A percentile compares a stretch with the other conserved stretches of the same genome.
Evolutionary conservation across 2,329 filamentous ascomycete genomes (phyloP).

Genomic region (Aureobasidium sp.): DNA sequence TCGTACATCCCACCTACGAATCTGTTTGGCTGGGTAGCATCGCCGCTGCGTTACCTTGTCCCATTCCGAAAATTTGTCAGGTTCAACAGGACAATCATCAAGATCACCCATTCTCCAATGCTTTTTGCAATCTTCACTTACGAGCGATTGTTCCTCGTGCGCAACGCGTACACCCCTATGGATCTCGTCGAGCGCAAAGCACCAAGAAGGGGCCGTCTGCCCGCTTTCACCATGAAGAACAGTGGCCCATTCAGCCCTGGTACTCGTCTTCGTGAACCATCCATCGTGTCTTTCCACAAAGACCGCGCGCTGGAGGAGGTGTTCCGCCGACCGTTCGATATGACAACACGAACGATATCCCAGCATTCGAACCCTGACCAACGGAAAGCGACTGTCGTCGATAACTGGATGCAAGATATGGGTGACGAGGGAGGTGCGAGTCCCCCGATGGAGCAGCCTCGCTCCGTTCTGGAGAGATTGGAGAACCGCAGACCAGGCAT

Average conservation of each 20-base stretch:
- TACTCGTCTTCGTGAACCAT: constrained; percentile 67
- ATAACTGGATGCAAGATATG: constrained; percentile 77
- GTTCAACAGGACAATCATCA: constrained; percentile 85
- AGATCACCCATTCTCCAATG: constrained; percentile 80
- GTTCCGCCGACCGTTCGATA: constrained; percentile 63
- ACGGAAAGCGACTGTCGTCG: constrained; percentile 70
- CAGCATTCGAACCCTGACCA: constrained; percentile 42
- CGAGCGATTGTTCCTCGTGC: constrained; percentile 69
- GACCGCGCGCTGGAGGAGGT: constrained; percentile 87
- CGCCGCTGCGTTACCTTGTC: constrained; percentile 72
- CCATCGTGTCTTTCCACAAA: constrained; percentile 80
- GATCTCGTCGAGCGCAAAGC: constrained; percentile 67
- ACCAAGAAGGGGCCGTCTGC: constrained; percentile 20
- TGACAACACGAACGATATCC: constrained; percentile 48
- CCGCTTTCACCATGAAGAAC: constrained; percentile 23
- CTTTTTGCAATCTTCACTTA: constrained; percentile 82
- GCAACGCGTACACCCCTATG: constrained; percentile 69
- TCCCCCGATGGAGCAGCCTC: constrained; percentile 53
- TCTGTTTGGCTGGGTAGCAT: constrained; percentile 81
- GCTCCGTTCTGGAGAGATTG: constrained; percentile 48
- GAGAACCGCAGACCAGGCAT: constrained; percentile 47
- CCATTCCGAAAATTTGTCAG: constrained; percentile 74
- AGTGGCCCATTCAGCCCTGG: constrained; percentile 62
- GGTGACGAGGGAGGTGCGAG: constrained; percentile 45
- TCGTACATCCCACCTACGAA: constrained; percentile 90